phyloP scores from a whole-genome alignment of 805 yeast genomes.

The Nakazawaea ambrosiae region DNA sequence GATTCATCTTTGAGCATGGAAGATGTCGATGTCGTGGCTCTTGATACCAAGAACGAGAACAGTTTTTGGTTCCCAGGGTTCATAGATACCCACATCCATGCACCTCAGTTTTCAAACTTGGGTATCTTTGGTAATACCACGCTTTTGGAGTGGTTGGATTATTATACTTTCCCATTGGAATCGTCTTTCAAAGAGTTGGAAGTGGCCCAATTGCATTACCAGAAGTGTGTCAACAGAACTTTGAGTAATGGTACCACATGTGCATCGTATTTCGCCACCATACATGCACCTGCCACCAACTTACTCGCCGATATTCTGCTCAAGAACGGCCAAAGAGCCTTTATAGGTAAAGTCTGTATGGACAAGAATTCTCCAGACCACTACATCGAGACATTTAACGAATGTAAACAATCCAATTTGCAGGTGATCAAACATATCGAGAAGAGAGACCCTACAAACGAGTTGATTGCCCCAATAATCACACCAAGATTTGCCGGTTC shows the following conservation, averaged over 20 bases:
- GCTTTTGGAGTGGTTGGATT: conserved; percentile 80
- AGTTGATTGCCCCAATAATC: conserved; percentile 60
- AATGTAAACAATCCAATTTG: conserved; percentile 46
- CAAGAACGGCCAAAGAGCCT: conserved; percentile 72
- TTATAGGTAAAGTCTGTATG: conserved; percentile 94
- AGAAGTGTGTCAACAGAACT: conserved; percentile 62
- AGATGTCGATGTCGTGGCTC: conserved; percentile 25
- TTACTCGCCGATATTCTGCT: conserved; percentile 68
- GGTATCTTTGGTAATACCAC: conserved; percentile 85
- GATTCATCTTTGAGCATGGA: conserved; percentile 16
- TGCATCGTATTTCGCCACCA: conserved; percentile 87
- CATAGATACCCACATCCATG: conserved; percentile 78
- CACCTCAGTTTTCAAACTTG: conserved; percentile 75
- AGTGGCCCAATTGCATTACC: conserved; percentile 57
- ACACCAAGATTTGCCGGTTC: conserved; percentile 95
- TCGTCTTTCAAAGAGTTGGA: conserved; percentile 47
- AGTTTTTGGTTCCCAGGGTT: conserved; percentile 78
- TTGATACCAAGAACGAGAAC: conserved; percentile 26
- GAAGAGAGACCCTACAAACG: conserved; percentile 43
- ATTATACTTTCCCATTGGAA: conserved; percentile 88
- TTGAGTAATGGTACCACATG: conserved; percentile 82
- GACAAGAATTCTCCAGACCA: conserved; percentile 72
- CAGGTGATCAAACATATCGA: conserved; percentile 51
- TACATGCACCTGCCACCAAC: conserved; percentile 70
- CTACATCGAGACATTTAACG: conserved; percentile 50